A percentile compares a stretch with the other conserved stretches of the same genome.
These are phyloP conservation scores for Cryphonectria carpinicola DNA, from an alignment of 2,329 filamentous ascomycete genomes.

Conservation along the genomic window DNA sequence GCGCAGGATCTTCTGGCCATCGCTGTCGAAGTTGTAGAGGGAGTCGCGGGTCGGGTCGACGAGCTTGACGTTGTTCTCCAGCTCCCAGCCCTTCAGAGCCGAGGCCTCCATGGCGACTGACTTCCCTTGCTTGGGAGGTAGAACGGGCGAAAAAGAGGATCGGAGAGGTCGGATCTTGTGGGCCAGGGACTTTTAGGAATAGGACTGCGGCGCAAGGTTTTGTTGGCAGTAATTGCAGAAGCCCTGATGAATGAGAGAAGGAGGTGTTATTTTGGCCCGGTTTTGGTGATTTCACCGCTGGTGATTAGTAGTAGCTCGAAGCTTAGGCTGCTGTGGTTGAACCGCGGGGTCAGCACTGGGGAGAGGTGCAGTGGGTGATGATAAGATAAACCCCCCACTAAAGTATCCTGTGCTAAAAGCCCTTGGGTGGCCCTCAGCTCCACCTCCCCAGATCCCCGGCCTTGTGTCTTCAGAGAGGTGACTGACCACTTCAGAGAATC, in stretches of 20 bases:
- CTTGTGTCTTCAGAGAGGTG: no score
- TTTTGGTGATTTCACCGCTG: neutral
- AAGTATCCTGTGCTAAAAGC: neutral
- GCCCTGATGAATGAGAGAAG: neutral
- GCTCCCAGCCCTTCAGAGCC: slow-evolving; percentile 53
- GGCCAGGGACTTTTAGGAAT: neutral
- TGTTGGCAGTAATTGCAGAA: neutral
- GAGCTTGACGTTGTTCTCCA: slow-evolving; percentile 82
- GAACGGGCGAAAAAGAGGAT: neutral
- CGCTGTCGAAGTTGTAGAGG: slow-evolving; percentile 81
- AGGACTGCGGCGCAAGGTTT: neutral
- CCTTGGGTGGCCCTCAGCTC: neutral
- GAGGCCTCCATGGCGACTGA: slow-evolving; percentile 25
- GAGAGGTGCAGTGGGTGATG: slow-evolving; percentile 27
- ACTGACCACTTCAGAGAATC: no score
- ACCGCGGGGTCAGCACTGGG: slow-evolving; percentile 14
- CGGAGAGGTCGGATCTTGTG: neutral
- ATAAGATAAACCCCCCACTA: slow-evolving; percentile 25
- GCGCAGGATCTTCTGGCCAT: slow-evolving; percentile 68
- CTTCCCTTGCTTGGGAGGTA: neutral
- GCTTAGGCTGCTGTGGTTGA: neutral
- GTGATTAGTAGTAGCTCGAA: neutral
- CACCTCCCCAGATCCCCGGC: neutral
- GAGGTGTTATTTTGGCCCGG: neutral
- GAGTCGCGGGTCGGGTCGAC: slow-evolving; percentile 87